Evolutionary conservation across 192 early-diverging fungal genomes (phyloP).

Genomic region (Umbelopsis isabellina): DNA sequence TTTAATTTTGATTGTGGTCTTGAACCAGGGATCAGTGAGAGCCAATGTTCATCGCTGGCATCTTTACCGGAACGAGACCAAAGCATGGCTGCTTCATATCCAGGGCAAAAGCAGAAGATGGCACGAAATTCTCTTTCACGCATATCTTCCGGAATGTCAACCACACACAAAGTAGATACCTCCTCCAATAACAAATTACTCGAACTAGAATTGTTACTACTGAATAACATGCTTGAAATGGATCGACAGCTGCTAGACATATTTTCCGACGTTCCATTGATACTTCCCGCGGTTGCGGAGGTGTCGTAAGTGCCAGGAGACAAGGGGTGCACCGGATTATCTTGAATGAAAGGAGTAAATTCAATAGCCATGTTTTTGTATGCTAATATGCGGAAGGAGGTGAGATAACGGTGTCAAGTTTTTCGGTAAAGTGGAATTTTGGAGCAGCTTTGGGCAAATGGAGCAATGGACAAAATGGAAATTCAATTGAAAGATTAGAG

Average conservation of each 20-base stretch:
- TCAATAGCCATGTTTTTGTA: constrained; percentile 15
- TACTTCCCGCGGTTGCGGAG: constrained; percentile 10
- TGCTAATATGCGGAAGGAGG: not conserved
- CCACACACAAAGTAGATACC: constrained; percentile 98
- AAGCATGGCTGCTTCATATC: constrained; percentile 88
- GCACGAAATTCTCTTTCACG: constrained; percentile 98
- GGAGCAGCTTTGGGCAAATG: not conserved
- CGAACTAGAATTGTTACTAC: constrained; percentile 16
- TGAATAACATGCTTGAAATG: constrained; percentile 8
- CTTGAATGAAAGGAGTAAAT: constrained; percentile 20
- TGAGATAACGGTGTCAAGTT: not conserved
- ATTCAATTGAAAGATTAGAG: not conserved
- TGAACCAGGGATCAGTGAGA: not conserved
- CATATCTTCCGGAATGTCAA: constrained; percentile 99
- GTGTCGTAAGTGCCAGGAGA: constrained; percentile 10
- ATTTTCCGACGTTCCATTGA: constrained; percentile 12
- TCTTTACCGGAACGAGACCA: constrained; percentile 14
- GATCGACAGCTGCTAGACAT: constrained; percentile 17
- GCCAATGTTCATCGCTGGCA: not conserved
- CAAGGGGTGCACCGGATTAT: not conserved
- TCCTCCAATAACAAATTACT: constrained; percentile 66
- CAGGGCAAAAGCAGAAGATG: constrained; percentile 97
- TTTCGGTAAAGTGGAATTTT: not conserved
- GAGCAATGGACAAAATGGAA: not conserved
- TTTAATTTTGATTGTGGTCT: not conserved